Conservation (phyloP, 2,329 filamentous ascomycete genomes). For the Paecilomyces sp. region DNA sequence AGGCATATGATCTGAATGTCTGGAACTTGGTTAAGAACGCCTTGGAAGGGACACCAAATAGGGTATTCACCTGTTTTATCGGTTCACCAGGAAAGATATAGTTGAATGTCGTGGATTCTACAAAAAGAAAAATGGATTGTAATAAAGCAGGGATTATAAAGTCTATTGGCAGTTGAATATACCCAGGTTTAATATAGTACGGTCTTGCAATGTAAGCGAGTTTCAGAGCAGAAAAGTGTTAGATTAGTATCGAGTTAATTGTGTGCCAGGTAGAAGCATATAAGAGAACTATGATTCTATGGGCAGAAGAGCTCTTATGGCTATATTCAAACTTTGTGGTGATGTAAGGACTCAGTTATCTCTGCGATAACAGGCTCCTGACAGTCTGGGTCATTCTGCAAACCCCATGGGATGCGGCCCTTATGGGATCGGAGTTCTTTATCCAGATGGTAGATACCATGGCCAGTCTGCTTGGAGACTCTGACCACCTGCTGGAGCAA, state of each 20-base stretch:
- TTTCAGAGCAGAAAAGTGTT: neutral
- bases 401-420: conserved; percentile 8
- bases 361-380: neutral
- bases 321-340: neutral
- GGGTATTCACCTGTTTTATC: conserved; percentile 18
- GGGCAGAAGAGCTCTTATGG: neutral
- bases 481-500: conserved; percentile 14
- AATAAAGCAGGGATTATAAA: neutral
- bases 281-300: neutral
- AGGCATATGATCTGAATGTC: conserved; percentile 32
- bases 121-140: neutral
- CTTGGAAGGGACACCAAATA: conserved; percentile 19
- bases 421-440: conserved; percentile 9
- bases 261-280: neutral
- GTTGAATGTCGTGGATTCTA: neutral
- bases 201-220: neutral
- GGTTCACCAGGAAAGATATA: neutral
- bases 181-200: neutral
- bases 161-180: neutral
- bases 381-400: conserved; percentile 12
- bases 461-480: conserved; percentile 15
- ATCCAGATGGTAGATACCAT: conserved; percentile 14
- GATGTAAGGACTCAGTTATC: neutral
- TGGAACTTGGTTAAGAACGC: conserved; percentile 33
- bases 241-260: neutral